These are phyloP conservation scores for Talaromyces sp. DNA, from an alignment of 2,329 filamentous ascomycete species.

Conservation along the genomic window DNA sequence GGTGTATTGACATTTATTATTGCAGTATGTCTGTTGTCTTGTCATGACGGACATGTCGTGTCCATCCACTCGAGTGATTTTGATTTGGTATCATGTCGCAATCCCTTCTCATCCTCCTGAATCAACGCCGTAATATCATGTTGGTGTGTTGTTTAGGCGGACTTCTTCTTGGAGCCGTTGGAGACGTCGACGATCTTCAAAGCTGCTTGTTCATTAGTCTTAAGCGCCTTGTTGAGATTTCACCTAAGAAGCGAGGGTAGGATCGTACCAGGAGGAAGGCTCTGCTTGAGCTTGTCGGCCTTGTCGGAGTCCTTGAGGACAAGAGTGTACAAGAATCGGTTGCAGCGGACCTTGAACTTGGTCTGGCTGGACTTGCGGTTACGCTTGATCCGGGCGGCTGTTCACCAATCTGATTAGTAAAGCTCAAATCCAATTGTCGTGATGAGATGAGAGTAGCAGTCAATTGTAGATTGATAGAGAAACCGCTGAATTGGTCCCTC, in stretches of 20 bases:
- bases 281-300: constrained; percentile 99
- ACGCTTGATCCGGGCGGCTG: constrained; percentile 93
- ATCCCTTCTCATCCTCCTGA: constrained; percentile 2
- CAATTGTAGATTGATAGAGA: neutral
- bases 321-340: constrained; percentile 93
- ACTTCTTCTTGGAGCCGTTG: constrained; percentile 48
- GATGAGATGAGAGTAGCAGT: constrained; percentile 11
- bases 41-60: neutral
- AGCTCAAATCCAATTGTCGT: neutral
- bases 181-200: constrained; percentile 48
- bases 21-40: constrained; percentile 1
- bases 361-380: constrained; percentile 85
- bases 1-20: constrained; percentile 2
- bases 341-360: constrained; percentile 99
- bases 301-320: constrained; percentile 98
- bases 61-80: neutral
- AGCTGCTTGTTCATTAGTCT: constrained; percentile 30
- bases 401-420: constrained; percentile 15
- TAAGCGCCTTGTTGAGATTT: neutral
- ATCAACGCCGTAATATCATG: neutral
- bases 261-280: constrained; percentile 87
- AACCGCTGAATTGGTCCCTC: too few species aligned
- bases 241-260: neutral
- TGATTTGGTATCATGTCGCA: constrained; percentile 1
- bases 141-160: constrained; percentile 35